phyloP scores from a whole-genome alignment of 495 filamentous ascomycete species.

The Cairneyella variabilis region DNA sequence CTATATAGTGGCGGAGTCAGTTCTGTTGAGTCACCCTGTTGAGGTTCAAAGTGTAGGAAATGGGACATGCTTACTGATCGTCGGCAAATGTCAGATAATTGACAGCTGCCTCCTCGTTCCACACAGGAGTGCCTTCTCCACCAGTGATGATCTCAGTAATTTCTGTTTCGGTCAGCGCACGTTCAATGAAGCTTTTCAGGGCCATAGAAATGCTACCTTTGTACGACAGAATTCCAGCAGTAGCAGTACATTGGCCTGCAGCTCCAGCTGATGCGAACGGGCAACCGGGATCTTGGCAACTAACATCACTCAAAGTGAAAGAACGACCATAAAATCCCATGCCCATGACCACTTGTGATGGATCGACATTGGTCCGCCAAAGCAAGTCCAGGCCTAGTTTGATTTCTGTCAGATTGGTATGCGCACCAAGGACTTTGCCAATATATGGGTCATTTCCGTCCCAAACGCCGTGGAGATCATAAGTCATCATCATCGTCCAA shows the following conservation, averaged over 20 bases:
- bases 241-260: constrained; percentile 29
- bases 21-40: neutral
- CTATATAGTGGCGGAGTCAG: too few relatives aligned
- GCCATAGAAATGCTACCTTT: too few relatives aligned
- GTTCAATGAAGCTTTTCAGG: too few relatives aligned
- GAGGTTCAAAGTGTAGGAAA: neutral
- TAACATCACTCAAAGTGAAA: constrained; percentile 34
- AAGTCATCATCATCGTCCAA: constrained; percentile 42
- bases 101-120: constrained; percentile 23
- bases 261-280: constrained; percentile 21
- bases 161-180: too few relatives aligned
- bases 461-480: constrained; percentile 42
- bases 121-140: neutral
- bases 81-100: constrained; percentile 27
- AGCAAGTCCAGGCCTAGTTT: constrained; percentile 36
- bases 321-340: constrained; percentile 49
- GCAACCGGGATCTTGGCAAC: constrained; percentile 28
- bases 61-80: constrained; percentile 36
- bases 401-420: constrained; percentile 58
- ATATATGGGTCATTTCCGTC: constrained; percentile 25
- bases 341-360: constrained; percentile 39
- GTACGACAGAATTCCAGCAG: constrained; percentile 28
- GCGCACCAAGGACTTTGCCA: constrained; percentile 33
- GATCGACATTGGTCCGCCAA: constrained; percentile 36
- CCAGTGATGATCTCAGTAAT: constrained; percentile 2